A percentile compares a stretch with the other conserved stretches of the same genome.
phyloP scores from a whole-genome alignment of 176 grass and related monocot species.

The Zizania latifolia region DNA sequence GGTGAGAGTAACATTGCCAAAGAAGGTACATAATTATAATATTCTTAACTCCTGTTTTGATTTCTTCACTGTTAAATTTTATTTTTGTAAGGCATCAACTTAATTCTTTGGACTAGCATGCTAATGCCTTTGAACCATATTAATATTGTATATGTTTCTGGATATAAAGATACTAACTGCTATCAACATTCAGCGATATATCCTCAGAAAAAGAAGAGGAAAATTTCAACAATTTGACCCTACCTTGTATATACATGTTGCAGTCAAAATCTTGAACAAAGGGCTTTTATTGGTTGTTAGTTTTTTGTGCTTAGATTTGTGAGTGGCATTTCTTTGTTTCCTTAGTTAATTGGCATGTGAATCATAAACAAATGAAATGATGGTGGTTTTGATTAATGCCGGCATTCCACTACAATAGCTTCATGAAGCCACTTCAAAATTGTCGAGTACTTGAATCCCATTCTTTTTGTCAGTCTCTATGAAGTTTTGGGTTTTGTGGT shows the following conservation, averaged over 20 bases:
- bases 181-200: not conserved
- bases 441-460: not conserved
- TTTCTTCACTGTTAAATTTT: not conserved
- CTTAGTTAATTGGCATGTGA: not conserved
- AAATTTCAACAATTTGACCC: not conserved
- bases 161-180: not conserved
- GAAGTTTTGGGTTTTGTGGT: not conserved
- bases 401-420: not conserved
- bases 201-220: not conserved
- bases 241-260: not conserved
- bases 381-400: not conserved
- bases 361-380: not conserved
- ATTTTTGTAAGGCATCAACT: not conserved
- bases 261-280: not conserved
- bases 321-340: not conserved
- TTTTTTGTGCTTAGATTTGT: not conserved
- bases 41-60: not conserved
- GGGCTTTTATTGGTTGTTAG: not conserved
- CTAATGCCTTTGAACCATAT: not conserved
- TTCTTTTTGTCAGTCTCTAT: not conserved
- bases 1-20: slow-evolving; percentile 22
- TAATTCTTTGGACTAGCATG: not conserved
- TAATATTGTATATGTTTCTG: not conserved
- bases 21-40: slow-evolving; percentile 33
- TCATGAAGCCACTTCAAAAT: not conserved